A percentile compares a stretch with the other conserved stretches of the same genome.
Conservation (phyloP, 495 filamentous ascomycete species). For the Aspergillus steynii region DNA sequence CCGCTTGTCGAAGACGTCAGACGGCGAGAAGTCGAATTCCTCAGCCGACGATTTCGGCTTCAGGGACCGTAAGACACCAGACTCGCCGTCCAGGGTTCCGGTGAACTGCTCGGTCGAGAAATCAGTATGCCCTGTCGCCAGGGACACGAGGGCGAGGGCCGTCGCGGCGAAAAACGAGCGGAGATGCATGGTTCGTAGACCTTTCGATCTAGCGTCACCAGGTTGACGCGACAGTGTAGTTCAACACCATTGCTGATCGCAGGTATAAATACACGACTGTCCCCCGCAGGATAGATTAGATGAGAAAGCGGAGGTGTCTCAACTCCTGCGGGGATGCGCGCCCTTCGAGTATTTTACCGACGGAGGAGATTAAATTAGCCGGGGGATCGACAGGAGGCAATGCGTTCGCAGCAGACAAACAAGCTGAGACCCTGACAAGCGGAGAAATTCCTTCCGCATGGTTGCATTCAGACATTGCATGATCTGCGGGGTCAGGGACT, state of each 20-base stretch:
- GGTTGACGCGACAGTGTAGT: too few species aligned
- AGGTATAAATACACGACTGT: too few species aligned
- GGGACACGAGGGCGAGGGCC: not conserved
- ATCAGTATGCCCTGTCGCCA: slow-evolving; percentile 25
- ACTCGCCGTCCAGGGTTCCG: slow-evolving; percentile 33
- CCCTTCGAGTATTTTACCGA: not conserved
- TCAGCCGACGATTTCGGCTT: slow-evolving; percentile 24
- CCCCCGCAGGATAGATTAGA: too few species aligned
- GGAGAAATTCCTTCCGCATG: not conserved
- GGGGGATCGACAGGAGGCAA: not conserved
- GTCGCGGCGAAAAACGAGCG: not conserved
- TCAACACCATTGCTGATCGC: too few species aligned
- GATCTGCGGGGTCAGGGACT: not conserved
- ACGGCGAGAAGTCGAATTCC: slow-evolving; percentile 50
- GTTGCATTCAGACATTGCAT: not conserved
- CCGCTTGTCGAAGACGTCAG: slow-evolving; percentile 39
- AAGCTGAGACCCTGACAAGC: not conserved
- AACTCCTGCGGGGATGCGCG: too few species aligned
- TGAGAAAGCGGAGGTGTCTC: too few species aligned
- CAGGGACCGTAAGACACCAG: slow-evolving; percentile 41
- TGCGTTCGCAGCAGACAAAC: not conserved
- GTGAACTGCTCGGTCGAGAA: slow-evolving; percentile 40
- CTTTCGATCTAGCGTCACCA: too few species aligned
- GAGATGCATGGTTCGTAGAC: too few species aligned
- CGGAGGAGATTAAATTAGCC: not conserved